Evolutionary conservation across 1,284 basidiomycete genomes (phyloP), one percentile per base, ranked within the genome.

Genomic region (Earliella scabrosa): DNA sequence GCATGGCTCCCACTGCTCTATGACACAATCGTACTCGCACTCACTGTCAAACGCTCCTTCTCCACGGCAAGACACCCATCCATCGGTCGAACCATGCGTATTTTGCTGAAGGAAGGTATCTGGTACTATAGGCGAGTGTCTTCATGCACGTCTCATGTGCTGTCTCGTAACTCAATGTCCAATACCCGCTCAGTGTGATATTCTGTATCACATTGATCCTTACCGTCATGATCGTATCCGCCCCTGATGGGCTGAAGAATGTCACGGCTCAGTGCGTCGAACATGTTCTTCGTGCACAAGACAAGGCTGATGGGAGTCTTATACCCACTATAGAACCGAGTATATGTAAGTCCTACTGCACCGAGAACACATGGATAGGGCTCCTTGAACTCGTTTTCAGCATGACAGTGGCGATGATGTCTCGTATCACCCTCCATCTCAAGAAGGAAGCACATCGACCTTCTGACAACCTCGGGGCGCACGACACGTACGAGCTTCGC

Each of bases 1-100:
- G 82, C 82, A 1, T 85, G 81, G 82, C 68, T 82, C 4, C 83
- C 82, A 4, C 72, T 85, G 9, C 58, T 81, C 1, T 85, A 82
- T 62, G 82, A 84, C 59, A 83, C 80, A 1, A 70, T 81, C 50
- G 75, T 83, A n/a, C 70, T 84, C 32, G 67, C 55, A 13, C 71
- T 85, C 43, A 83, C 80, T 0, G 55, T 83, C 13, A 71, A 72
- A 50, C 75, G 75, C 16, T 82, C 81, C 1, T 62, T 76, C 2
- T 74, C 74, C 10, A 68, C 77, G 1, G 65, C 82, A 27, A 70
- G 72, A 23, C 66, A 71, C 32, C 73, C 73, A 48, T 67, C 75
- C 35, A 70, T 76, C 0, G 71, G 77, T 6, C 76, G 74, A 50
- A 75, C 83, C 29, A 65, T 81, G 41, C 74, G 72, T 52, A 71